Percentiles rank a stretch among this genome's conserved stretches.
phyloP scores from a whole-genome alignment of 2,329 filamentous ascomycete genomes.

The Aspergillus piperis region DNA sequence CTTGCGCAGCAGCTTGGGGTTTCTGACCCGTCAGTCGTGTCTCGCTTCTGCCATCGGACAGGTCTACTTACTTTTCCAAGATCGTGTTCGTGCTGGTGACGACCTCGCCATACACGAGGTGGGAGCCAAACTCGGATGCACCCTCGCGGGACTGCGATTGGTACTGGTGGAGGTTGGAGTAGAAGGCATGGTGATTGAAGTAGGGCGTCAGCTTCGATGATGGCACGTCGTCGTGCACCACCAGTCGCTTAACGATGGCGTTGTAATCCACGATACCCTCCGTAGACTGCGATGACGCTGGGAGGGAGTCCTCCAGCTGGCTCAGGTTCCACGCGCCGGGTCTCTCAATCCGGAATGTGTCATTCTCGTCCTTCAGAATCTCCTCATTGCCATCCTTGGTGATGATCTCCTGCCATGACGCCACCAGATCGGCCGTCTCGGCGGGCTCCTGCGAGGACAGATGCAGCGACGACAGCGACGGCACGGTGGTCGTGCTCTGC shows the following conservation, averaged over 20 bases:
- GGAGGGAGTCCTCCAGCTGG: constrained; percentile 57
- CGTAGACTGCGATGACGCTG: constrained; percentile 42
- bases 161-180: constrained; percentile 68
- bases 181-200: constrained; percentile 83
- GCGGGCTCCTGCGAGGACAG: constrained; percentile 68
- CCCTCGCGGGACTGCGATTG: constrained; percentile 59
- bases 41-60: no score
- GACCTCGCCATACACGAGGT: constrained; percentile 84
- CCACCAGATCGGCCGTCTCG: constrained; percentile 68
- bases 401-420: constrained; percentile 66
- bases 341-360: constrained; percentile 77
- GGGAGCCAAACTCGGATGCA: constrained; percentile 68
- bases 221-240: constrained; percentile 72
- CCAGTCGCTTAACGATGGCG: constrained; percentile 69
- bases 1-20: constrained; percentile 71
- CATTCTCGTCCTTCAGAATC: constrained; percentile 76
- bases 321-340: constrained; percentile 62
- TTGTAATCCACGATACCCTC: constrained; percentile 74
- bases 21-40: constrained; percentile 52
- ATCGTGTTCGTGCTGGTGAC: constrained; percentile 93
- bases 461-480: constrained; percentile 79
- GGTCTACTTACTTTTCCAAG: constrained; percentile 71
- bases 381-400: constrained; percentile 66
- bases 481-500: constrained; percentile 67
- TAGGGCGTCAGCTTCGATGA: constrained; percentile 73